These are phyloP conservation scores for Alternaria arbusti DNA, from an alignment of 2,329 filamentous ascomycete species.

Conservation along the genomic window DNA sequence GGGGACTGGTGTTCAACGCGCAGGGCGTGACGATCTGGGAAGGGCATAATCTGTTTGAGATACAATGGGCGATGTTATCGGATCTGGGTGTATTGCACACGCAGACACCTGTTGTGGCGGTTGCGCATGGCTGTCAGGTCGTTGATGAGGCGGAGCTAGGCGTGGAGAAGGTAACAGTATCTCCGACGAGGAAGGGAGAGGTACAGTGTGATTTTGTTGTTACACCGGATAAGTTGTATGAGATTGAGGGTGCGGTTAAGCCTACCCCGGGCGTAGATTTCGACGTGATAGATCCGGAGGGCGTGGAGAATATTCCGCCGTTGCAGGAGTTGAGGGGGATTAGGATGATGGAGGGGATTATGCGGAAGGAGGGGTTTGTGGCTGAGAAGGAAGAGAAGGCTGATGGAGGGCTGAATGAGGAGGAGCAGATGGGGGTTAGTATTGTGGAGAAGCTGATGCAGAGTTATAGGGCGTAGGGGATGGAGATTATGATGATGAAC, in stretches of 20 bases:
- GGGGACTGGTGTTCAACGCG: conserved; percentile 50
- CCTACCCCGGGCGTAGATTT: conserved; percentile 49
- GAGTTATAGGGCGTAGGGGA: conserved; percentile 20
- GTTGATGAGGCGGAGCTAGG: conserved; percentile 38
- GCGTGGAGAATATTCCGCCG: conserved; percentile 48
- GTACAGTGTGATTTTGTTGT: conserved; percentile 52
- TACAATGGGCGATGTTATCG: conserved; percentile 53
- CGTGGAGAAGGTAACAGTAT: conserved; percentile 23
- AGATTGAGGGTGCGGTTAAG: conserved; percentile 39
- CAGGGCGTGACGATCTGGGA: conserved; percentile 52
- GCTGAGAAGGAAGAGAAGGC: conserved; percentile 10
- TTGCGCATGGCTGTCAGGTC: conserved; percentile 54
- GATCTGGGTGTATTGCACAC: conserved; percentile 39
- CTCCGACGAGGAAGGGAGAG: conserved; percentile 44
- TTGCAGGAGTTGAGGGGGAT: conserved; percentile 47
- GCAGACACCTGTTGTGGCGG: conserved; percentile 38
- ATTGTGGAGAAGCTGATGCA: conserved; percentile 44
- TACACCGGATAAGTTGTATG: conserved; percentile 44
- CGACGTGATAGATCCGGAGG: conserved; percentile 44
- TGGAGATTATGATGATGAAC: not conserved
- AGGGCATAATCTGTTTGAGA: conserved; percentile 52
- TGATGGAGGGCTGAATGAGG: conserved; percentile 21
- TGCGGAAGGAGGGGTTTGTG: conserved; percentile 27
- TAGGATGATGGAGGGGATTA: conserved; percentile 45
- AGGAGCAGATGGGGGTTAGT: conserved; percentile 42